A percentile compares a stretch with the other conserved stretches of the same genome.
Evolutionary conservation across 352 stramenopile species (phyloP).

Genomic region (Thalassiosira sp.): DNA sequence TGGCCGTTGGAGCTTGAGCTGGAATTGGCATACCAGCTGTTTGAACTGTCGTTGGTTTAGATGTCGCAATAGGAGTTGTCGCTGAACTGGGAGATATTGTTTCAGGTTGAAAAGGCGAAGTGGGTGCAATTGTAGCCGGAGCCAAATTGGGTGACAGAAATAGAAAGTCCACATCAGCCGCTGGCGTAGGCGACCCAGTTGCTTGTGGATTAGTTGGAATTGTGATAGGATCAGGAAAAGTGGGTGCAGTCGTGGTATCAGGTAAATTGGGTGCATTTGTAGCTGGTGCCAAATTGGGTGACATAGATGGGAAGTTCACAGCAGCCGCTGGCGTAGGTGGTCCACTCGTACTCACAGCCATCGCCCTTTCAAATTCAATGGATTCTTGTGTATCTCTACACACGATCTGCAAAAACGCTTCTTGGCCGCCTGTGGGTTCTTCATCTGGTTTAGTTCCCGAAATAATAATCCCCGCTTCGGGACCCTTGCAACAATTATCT

Average conservation of each 20-base stretch:
- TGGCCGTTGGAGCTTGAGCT: neutral
- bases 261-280: slow-evolving; percentile 1
- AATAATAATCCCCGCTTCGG: slow-evolving; percentile 43
- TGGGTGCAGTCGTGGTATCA: slow-evolving; percentile 9
- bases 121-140: too few relatives aligned
- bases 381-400: slow-evolving; percentile 59
- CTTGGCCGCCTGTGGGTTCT: slow-evolving; percentile 23
- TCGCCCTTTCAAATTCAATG: slow-evolving; percentile 58
- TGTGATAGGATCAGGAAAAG: slow-evolving; percentile 1
- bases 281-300: neutral
- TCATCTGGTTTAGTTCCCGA: slow-evolving; percentile 36
- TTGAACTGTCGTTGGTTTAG: slow-evolving; percentile 4
- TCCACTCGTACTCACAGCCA: slow-evolving; percentile 5
- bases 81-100: too few relatives aligned
- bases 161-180: slow-evolving; percentile 3
- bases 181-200: neutral
- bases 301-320: neutral
- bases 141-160: too few relatives aligned
- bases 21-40: neutral
- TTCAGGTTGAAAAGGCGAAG: too few relatives aligned
- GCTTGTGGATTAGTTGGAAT: slow-evolving; percentile 1
- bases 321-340: slow-evolving; percentile 8
- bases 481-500: slow-evolving; percentile 13
- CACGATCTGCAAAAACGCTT: slow-evolving; percentile 59
- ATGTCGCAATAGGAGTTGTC: neutral